Evolutionary conservation across 164 flowering plant species (phyloP).

Genomic region (Magnolia sinica): DNA sequence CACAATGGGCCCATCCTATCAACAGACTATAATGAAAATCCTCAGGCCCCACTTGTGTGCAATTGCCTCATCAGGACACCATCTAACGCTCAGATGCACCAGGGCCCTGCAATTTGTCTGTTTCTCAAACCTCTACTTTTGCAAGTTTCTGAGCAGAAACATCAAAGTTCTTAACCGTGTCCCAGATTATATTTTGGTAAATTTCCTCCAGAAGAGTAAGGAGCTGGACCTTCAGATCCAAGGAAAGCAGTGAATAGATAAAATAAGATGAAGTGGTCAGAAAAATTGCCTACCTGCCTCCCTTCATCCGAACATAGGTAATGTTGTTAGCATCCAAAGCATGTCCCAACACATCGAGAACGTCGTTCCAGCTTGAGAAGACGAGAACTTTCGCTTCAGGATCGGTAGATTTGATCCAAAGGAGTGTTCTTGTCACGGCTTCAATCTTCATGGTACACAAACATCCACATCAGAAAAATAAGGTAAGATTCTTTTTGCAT

Average conservation of each 20-base stretch:
- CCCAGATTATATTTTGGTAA: background rate
- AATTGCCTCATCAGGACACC: no score
- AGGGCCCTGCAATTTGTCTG: background rate
- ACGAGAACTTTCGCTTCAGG: slow-evolving; percentile 78
- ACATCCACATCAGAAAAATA: background rate
- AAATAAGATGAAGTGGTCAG: background rate
- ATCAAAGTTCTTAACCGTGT: background rate
- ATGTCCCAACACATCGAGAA: slow-evolving; percentile 87
- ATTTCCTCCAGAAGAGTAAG: background rate
- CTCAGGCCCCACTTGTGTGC: background rate
- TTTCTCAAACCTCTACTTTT: background rate
- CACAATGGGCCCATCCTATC: background rate
- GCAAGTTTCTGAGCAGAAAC: background rate
- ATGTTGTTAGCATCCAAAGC: slow-evolving; percentile 63
- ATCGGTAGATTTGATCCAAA: slow-evolving; percentile 67
- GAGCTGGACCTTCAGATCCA: background rate
- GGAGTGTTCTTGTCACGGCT: slow-evolving; percentile 80
- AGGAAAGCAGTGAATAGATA: background rate
- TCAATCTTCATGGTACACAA: slow-evolving; percentile 50
- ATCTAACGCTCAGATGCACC: background rate
- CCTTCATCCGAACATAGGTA: slow-evolving; percentile 76
- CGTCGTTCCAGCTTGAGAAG: slow-evolving; percentile 97
- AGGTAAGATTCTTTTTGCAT: background rate
- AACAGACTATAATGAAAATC: background rate
- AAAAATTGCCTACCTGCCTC: slow-evolving; percentile 67